Conservation (phyloP, 306 rosid species). For the Hylodesmum podocarpum region DNA sequence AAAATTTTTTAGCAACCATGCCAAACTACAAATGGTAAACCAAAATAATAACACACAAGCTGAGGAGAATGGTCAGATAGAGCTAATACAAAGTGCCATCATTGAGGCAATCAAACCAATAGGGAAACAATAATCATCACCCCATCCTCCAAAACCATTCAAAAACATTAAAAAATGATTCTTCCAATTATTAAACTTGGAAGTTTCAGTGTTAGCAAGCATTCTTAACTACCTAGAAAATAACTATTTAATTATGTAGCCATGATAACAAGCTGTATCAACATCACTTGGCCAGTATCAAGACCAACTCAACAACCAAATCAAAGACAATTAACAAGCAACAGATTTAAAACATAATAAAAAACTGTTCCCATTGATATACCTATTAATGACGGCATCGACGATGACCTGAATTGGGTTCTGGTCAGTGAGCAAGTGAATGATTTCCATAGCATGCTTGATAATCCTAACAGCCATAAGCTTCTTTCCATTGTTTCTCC, state of each 20-base stretch:
- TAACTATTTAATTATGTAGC: too few relatives aligned
- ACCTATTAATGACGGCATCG: slow-evolving; percentile 70
- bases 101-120: slow-evolving; percentile 47
- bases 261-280: neutral
- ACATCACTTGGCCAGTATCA: neutral
- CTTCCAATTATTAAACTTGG: neutral
- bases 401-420: slow-evolving; percentile 65
- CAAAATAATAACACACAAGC: neutral
- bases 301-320: neutral
- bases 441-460: slow-evolving; percentile 65
- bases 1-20: neutral
- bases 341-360: neutral
- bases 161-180: neutral
- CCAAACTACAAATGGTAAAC: neutral
- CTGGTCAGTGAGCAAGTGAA: slow-evolving; percentile 59
- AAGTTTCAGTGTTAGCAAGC: neutral
- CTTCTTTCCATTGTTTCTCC: slow-evolving; percentile 67
- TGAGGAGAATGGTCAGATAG: slow-evolving; percentile 42
- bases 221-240: neutral
- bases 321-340: neutral
- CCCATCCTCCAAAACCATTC: slow-evolving; percentile 19
- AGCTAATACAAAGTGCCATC: slow-evolving; percentile 53
- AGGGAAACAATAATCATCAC: slow-evolving; percentile 40
- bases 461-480: slow-evolving; percentile 59
- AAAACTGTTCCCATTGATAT: neutral